Percentiles rank a stretch among this genome's conserved stretches.
phyloP scores from a whole-genome alignment of 2,329 filamentous ascomycete genomes.

The Macrophomina pseudophaseolina region DNA sequence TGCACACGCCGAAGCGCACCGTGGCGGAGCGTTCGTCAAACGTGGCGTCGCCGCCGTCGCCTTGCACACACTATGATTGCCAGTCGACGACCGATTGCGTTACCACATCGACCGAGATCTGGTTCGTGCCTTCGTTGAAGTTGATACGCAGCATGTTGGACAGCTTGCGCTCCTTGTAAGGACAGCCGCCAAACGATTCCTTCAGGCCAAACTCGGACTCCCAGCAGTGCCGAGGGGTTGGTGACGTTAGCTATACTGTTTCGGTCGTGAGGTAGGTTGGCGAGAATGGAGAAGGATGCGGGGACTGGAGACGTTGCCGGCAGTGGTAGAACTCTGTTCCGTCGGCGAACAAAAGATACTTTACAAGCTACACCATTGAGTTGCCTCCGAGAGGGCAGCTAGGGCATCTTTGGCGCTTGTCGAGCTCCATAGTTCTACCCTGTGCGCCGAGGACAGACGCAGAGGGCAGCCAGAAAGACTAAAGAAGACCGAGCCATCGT shows the following conservation, averaged over 20 bases:
- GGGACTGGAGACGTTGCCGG: not conserved
- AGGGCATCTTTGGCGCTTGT: not conserved
- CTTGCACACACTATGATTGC: not conserved
- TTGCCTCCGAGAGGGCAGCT: not conserved
- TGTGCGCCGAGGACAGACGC: not conserved
- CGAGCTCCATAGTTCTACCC: not conserved
- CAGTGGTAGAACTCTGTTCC: not conserved
- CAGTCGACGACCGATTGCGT: not conserved
- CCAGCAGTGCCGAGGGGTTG: not conserved
- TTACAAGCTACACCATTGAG: not conserved
- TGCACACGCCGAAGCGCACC: not conserved
- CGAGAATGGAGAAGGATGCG: not conserved
- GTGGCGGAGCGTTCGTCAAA: not conserved
- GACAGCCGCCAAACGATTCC: not conserved
- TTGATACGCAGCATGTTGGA: not conserved
- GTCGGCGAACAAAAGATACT: not conserved
- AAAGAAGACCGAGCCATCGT: not conserved
- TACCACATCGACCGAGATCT: not conserved
- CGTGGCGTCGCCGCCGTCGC: not conserved
- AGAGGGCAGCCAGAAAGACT: not conserved
- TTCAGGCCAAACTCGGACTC: not conserved
- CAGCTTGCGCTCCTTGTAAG: not conserved
- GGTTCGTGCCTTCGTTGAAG: not conserved
- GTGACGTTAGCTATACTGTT: not conserved
- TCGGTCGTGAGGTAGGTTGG: too few relatives aligned